Evolutionary conservation across 768 basidiomycete species (phyloP).

Genomic region (Mycena maculata): DNA sequence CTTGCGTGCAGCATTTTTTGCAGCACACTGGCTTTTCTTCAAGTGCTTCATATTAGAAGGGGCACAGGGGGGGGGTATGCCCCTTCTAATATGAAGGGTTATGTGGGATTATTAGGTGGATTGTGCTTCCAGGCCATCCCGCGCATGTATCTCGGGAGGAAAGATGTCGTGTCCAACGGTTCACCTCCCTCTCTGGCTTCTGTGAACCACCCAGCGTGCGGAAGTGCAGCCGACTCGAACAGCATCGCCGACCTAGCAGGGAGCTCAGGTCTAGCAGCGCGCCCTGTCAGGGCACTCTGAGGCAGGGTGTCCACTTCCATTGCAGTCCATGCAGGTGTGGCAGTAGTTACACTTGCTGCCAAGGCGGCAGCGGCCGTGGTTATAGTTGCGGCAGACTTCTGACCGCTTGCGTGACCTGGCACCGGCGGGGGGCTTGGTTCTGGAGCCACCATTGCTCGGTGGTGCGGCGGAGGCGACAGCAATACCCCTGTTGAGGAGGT

Average conservation of each 20-base stretch:
- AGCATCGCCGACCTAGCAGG: slow-evolving; percentile 7
- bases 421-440: background rate
- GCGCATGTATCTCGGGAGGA: slow-evolving; percentile 13
- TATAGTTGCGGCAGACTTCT: slow-evolving; percentile 12
- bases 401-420: background rate
- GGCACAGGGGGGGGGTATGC: too few species aligned
- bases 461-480: background rate
- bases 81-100: too few species aligned
- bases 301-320: slow-evolving; percentile 1
- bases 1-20: too few species aligned
- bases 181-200: background rate
- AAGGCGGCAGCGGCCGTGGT: background rate
- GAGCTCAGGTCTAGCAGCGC: slow-evolving; percentile 10
- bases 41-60: too few species aligned
- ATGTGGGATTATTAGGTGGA: too few species aligned
- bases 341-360: background rate
- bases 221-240: background rate
- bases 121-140: slow-evolving; percentile 6
- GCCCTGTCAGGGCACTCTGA: slow-evolving; percentile 1
- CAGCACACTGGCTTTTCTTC: too few species aligned
- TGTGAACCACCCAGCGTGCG: background rate
- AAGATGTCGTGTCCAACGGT: background rate
- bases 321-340: slow-evolving; percentile 5
- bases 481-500: slow-evolving; percentile 9
- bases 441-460: background rate